Conservation (phyloP, 2,329 filamentous ascomycete genomes). For the Setomelanomma holmii region DNA sequence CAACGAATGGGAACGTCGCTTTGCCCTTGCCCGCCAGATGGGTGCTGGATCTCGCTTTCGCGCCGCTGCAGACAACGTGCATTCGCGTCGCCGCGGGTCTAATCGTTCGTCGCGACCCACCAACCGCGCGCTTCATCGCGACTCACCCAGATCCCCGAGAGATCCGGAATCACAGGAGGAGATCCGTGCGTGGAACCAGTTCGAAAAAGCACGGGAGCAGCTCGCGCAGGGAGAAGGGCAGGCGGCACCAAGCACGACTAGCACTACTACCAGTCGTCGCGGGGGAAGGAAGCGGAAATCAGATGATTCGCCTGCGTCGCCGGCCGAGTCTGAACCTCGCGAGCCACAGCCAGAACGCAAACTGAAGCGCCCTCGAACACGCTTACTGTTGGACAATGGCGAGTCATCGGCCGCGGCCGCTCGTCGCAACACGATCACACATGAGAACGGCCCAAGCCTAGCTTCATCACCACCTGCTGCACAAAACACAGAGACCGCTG, state of each 20-base stretch:
- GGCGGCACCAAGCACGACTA: slow-evolving; percentile 26
- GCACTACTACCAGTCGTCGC: slow-evolving; percentile 48
- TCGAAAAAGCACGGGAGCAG: slow-evolving; percentile 80
- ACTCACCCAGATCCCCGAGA: slow-evolving; percentile 54
- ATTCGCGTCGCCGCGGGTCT: slow-evolving; percentile 44
- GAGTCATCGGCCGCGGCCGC: slow-evolving; percentile 47
- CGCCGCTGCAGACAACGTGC: slow-evolving; percentile 68
- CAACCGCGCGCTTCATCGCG: slow-evolving; percentile 40
- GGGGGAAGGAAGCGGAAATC: slow-evolving; percentile 78
- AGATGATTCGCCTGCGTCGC: slow-evolving; percentile 66
- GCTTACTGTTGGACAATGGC: slow-evolving; percentile 65
- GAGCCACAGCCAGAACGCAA: slow-evolving; percentile 75
- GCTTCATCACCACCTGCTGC: slow-evolving; percentile 26
- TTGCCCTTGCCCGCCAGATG: slow-evolving; percentile 80
- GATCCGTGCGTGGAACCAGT: slow-evolving; percentile 84
- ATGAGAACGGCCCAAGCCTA: slow-evolving; percentile 23
- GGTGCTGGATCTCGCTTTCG: slow-evolving; percentile 77
- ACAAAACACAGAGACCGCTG: slow-evolving; percentile 32
- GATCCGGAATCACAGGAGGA: slow-evolving; percentile 80
- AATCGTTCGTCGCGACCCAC: slow-evolving; percentile 51
- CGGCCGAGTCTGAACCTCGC: slow-evolving; percentile 67
- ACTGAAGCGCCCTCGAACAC: slow-evolving; percentile 84
- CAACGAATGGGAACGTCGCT: slow-evolving; percentile 80
- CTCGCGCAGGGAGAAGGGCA: slow-evolving; percentile 33
- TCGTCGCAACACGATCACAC: slow-evolving; percentile 35